Conservation (phyloP, 129 eudicot genomes). For the Artemisia argyi region DNA sequence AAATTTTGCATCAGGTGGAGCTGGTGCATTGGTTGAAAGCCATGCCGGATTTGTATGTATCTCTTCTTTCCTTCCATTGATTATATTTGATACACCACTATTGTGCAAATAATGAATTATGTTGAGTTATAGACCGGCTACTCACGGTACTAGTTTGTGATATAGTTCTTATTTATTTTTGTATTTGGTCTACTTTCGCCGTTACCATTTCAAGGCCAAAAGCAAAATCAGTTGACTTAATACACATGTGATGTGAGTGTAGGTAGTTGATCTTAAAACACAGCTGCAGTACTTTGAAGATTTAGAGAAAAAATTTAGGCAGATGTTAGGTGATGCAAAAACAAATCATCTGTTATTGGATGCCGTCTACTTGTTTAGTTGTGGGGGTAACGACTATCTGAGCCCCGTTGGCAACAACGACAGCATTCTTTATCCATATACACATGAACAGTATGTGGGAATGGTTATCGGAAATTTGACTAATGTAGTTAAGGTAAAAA, state of each 20-base stretch:
- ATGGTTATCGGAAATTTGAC: constrained; percentile 44
- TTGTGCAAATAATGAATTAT: too few relatives aligned
- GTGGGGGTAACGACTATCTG: constrained; percentile 37
- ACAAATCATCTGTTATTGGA: constrained; percentile 21
- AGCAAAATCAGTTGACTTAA: too few relatives aligned
- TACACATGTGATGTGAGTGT: background rate
- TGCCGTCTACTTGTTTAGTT: constrained; percentile 44
- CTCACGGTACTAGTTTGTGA: too few relatives aligned
- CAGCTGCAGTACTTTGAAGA: constrained; percentile 31
- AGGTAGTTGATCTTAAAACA: constrained; percentile 38
- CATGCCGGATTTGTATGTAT: constrained; percentile 45
- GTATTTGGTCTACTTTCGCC: too few relatives aligned
- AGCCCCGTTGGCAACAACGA: constrained; percentile 20
- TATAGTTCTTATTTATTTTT: too few relatives aligned
- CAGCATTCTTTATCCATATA: constrained; percentile 25
- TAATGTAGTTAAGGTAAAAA: constrained; percentile 26
- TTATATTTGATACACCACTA: background rate
- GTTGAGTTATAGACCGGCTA: too few relatives aligned
- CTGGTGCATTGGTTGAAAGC: constrained; percentile 47
- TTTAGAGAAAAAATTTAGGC: constrained; percentile 19
- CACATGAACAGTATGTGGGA: constrained; percentile 26
- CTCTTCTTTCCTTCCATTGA: background rate
- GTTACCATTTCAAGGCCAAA: too few relatives aligned
- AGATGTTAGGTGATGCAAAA: constrained; percentile 27
- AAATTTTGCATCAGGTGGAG: constrained; percentile 68